A percentile compares a stretch with the other conserved stretches of the same genome.
phyloP scores from a whole-genome alignment of 257 asterid species.

The Nicotiana noctiflora region DNA sequence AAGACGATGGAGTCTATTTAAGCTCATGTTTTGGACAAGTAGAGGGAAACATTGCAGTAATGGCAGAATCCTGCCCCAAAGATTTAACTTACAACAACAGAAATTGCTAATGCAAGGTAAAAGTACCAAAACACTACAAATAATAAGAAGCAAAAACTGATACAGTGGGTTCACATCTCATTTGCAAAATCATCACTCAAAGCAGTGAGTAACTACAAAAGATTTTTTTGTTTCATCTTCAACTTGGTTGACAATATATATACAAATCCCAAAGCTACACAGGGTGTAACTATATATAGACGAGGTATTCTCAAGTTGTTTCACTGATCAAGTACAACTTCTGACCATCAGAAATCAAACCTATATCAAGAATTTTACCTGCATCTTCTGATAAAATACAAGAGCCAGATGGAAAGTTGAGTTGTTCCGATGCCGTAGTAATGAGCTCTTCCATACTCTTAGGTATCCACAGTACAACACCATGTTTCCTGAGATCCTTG shows the following conservation, averaged over 20 bases:
- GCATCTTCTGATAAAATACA: constrained; percentile 79
- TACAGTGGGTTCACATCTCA: not conserved
- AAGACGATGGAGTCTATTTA: too few relatives aligned
- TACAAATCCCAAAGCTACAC: not conserved
- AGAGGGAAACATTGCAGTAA: not conserved
- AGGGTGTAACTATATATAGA: not conserved
- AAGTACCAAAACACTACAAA: not conserved
- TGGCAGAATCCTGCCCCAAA: not conserved
- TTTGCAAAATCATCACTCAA: not conserved
- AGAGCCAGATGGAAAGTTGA: constrained; percentile 34
- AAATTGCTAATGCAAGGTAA: not conserved
- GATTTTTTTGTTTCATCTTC: not conserved
- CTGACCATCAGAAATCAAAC: constrained; percentile 62
- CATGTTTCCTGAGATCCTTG: constrained; percentile 45
- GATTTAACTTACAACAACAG: not conserved
- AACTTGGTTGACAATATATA: not conserved
- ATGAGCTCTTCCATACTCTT: constrained; percentile 55
- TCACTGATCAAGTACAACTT: constrained; percentile 52
- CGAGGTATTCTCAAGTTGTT: constrained; percentile 14
- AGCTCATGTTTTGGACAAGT: too few relatives aligned
- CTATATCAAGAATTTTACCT: constrained; percentile 63
- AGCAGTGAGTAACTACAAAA: not conserved
- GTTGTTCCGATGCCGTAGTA: constrained; percentile 40
- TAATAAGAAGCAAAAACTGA: not conserved
- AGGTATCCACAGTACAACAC: constrained; percentile 79